Evolutionary conservation across 768 basidiomycete genomes (phyloP).

Genomic region (Leccinellum rugosiceps): DNA sequence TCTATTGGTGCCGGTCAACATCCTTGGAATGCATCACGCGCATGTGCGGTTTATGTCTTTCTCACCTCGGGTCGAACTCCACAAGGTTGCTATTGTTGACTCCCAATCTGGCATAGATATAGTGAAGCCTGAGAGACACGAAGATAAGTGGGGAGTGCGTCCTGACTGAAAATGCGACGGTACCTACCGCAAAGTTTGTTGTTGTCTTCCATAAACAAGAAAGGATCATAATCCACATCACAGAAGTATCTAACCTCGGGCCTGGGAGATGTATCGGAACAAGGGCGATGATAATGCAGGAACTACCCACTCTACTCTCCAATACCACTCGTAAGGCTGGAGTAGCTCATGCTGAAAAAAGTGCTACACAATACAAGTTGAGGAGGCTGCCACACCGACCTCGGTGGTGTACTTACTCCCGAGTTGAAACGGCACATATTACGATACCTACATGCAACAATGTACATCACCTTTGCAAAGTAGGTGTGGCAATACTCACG

Average conservation of each 20-base stretch:
- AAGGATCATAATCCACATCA: conserved; percentile 49
- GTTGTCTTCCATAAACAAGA: conserved; percentile 52
- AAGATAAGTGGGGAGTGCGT: background rate
- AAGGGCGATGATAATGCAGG: background rate
- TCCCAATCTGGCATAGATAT: conserved; percentile 63
- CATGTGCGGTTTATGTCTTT: conserved; percentile 20
- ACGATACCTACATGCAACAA: conserved; percentile 43
- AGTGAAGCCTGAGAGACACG: conserved; percentile 46
- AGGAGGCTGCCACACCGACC: background rate
- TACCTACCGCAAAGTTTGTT: conserved; percentile 48
- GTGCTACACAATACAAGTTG: conserved; percentile 33
- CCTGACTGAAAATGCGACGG: background rate
- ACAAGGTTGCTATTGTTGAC: conserved; percentile 61
- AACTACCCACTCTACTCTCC: conserved; percentile 51
- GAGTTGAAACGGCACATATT: conserved; percentile 80
- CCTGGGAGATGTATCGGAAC: conserved; percentile 17
- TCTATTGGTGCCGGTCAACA: conserved; percentile 44
- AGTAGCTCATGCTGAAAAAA: conserved; percentile 57
- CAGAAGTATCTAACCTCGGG: conserved; percentile 55
- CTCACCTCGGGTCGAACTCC: conserved; percentile 54
- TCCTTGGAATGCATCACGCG: conserved; percentile 14
- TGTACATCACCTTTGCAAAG: background rate
- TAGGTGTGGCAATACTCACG: conserved; percentile 29
- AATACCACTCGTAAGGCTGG: conserved; percentile 55
- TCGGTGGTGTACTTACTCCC: conserved; percentile 41